Base-by-base conservation (phyloP, 495 filamentous ascomycete species). In the Terfezia boudieri region DNA sequence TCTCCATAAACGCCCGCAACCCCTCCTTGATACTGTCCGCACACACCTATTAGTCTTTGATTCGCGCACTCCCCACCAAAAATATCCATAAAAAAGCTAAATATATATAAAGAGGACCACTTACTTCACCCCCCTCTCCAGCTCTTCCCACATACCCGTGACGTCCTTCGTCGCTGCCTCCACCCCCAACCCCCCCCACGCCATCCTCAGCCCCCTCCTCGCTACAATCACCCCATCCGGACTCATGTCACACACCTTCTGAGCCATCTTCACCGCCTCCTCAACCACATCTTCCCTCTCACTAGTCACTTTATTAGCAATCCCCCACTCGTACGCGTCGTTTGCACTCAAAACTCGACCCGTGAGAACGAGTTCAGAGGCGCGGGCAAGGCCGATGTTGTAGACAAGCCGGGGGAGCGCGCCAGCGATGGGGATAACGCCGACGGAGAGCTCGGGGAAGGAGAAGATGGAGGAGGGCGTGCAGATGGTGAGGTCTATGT, bases 111-210 rank as follows among this genome's bases (percentile, higher is more conserved):
- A 32, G 5, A 32, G 26, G 2, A 32, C 26, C 26, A 32, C 26
- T 32, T 32, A 32, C 26, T 32, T 32, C 26, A 32, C 26, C 26
- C 26, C 26, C 26, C 26, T 32, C 26, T 32, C 26, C 26, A 32
- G 26, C 77, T 81, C 63, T 79, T 71, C 62, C 73, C 73, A 84
- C 86, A 89, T 52, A 67, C 71, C 22, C 82, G 76, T 64, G 0
- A 84, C 86, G 68, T 92, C 86, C 58, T 68, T 72, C 64, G 84
- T 81, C 69, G 90, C 90, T 61, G 79, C 75, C 14, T 82, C 84
- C 16, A 60, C 69, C 46, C 79, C 70, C 53, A 93, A 69, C 56
- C 67, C 66, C 52, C 59, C 65, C 62, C 75, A 87, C 74, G 4
- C 26, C 26, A 32, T 32, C 26, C 26, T 32, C 26, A 32, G 26